A percentile compares a stretch with the other conserved stretches of the same genome.
Conservation (phyloP, 352 stramenopile genomes). For the Sclerospora graminicola region DNA sequence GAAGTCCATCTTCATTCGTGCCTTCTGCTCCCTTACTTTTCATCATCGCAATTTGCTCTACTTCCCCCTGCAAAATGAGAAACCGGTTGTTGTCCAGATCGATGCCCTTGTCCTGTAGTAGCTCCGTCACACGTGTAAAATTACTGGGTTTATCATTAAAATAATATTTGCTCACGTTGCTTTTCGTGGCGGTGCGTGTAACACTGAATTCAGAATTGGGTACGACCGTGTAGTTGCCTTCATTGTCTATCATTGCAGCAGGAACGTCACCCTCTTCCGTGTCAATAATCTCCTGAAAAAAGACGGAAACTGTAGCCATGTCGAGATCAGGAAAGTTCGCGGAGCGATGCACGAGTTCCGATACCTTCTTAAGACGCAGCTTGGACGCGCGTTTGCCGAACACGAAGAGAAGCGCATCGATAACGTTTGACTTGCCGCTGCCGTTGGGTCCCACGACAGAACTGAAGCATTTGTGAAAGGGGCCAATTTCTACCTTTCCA, state of each 20-base stretch:
- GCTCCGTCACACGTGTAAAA: slow-evolving; percentile 92
- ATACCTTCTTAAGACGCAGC: slow-evolving; percentile 91
- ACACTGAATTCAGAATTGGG: slow-evolving; percentile 88
- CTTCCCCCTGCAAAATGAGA: slow-evolving; percentile 94
- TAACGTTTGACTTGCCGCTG: slow-evolving; percentile 99
- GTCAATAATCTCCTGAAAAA: slow-evolving; percentile 97
- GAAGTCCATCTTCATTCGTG: slow-evolving; percentile 93
- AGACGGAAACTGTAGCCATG: slow-evolving; percentile 93
- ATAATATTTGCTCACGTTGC: slow-evolving; percentile 97
- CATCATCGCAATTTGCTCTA: slow-evolving; percentile 99
- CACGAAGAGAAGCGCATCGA: slow-evolving; percentile 99
- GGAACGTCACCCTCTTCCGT: slow-evolving; percentile 12
- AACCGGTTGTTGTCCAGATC: slow-evolving; percentile 99
- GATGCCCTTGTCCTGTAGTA: slow-evolving; percentile 93
- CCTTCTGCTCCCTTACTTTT: slow-evolving; percentile 93
- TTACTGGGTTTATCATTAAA: slow-evolving; percentile 89
- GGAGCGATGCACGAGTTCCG: slow-evolving; percentile 97
- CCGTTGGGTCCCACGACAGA: slow-evolving; percentile 98
- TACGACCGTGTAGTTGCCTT: slow-evolving; percentile 92
- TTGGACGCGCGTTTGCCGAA: slow-evolving; percentile 99
- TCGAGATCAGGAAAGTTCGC: slow-evolving; percentile 85
- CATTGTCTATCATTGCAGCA: slow-evolving; percentile 21
- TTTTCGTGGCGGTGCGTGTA: slow-evolving; percentile 87
- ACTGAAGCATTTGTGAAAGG: slow-evolving; percentile 99
- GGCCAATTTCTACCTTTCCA: slow-evolving; percentile 92